Evolutionary conservation across 352 stramenopile species (phyloP), one percentile per base, ranked within the genome.

Genomic region (Halophytophthora batemanensis): DNA sequence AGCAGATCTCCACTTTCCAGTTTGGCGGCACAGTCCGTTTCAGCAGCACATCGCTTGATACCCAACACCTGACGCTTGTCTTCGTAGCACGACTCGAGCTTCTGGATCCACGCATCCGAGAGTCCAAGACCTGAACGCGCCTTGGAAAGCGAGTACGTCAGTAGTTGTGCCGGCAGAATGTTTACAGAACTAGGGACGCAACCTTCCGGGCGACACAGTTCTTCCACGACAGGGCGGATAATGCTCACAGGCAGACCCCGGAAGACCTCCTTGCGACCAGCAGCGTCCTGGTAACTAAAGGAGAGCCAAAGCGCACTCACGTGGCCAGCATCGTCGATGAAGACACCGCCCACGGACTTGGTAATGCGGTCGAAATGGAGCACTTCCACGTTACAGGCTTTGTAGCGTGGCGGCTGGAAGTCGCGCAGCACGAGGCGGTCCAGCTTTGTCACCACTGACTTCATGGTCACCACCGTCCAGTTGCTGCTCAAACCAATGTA

Each of bases 341-440:
- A 91, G 7, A 95, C 80, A 28, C 87, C 87, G 10, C 85, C 87
- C 10, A 94, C 80, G 7, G 77, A 89, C 53, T 90, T 87, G 18
- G 86, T 95, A 46, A 95, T 88, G 22, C 87, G 86, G 47, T 96
- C 81, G 47, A 96, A 96, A 45, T 96, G 79, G 4, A 95, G 53
- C 40, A 91, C 83, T 56, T 94, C 83, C 14, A 91, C 82, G 39
- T 94, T 94, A 45, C 66, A 79, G 10, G 81, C 81, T 58, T 92
- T 94, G 59, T 90, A 94, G 0, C 81, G 71, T 3, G 83, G 83
- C n/a, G 84, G 84, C 50, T 92, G 79, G 45, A 91, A 93, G 66
- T 94, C 82, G 18, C 84, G 74, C 44, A 94, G 53, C 29, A 91
- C 82, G 19, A 94, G 61, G 11, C 84, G 77, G 25, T 94, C 82